Evolutionary conservation across 2,329 filamentous ascomycete species (phyloP).

Genomic region (Hymenoscyphus salicellus): DNA sequence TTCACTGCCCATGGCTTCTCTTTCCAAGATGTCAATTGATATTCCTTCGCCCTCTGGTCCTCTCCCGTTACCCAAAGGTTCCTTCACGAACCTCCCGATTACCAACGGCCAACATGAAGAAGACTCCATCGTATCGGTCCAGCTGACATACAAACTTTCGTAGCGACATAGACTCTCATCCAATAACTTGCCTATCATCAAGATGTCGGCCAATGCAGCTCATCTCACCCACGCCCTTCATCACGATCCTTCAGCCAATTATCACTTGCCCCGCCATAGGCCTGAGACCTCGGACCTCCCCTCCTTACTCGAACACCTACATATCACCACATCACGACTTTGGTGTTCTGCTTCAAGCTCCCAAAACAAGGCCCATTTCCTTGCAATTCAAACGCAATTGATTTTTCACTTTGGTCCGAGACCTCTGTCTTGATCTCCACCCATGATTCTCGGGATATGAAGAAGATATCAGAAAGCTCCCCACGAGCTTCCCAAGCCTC

Average conservation of each 20-base stretch:
- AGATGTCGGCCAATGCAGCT: neutral
- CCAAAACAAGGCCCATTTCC: neutral
- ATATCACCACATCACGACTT: neutral
- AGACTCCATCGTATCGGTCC: neutral
- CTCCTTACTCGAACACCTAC: neutral
- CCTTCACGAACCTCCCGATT: neutral
- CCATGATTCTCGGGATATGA: neutral
- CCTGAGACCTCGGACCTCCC: neutral
- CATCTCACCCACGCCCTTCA: neutral
- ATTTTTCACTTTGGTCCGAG: neutral
- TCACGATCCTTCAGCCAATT: neutral
- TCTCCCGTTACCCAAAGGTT: neutral
- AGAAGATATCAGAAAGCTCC: neutral
- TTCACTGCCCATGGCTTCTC: neutral
- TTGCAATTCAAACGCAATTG: neutral
- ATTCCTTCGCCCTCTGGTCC: neutral
- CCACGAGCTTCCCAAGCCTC: neutral
- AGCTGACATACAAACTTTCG: neutral
- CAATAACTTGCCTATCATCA: neutral
- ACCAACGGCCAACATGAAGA: neutral
- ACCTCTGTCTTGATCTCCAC: neutral
- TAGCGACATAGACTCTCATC: neutral
- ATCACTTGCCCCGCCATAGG: neutral
- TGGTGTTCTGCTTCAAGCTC: neutral
- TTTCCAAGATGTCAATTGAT: neutral